These are phyloP conservation scores for Globisporangium perplexum DNA, from an alignment of 352 stramenopile genomes.

Conservation along the genomic window DNA sequence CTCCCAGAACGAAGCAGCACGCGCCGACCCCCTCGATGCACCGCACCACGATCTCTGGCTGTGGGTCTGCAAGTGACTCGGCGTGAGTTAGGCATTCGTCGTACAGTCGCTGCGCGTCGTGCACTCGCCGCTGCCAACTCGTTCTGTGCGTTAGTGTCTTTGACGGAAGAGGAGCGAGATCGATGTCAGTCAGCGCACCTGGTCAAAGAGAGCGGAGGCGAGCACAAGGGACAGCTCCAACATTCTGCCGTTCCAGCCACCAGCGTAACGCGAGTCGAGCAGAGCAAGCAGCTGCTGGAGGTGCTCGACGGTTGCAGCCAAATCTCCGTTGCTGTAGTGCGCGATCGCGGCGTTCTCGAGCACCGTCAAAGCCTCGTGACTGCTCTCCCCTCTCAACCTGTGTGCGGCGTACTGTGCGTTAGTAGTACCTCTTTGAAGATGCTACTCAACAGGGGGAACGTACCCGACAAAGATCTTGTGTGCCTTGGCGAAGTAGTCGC, in stretches of 20 bases:
- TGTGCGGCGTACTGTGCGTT: background rate
- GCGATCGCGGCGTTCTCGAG: constrained; percentile 54
- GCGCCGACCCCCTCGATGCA: constrained; percentile 45
- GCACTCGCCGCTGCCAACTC: constrained; percentile 27
- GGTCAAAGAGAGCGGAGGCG: constrained; percentile 27
- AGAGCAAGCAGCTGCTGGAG: constrained; percentile 26
- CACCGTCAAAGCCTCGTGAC: constrained; percentile 21
- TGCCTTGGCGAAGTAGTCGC: constrained; percentile 31
- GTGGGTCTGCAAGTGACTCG: constrained; percentile 17
- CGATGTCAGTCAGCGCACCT: constrained; percentile 21
- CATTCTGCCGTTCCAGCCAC: constrained; percentile 44
- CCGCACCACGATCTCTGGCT: constrained; percentile 16
- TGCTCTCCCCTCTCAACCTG: constrained; percentile 31
- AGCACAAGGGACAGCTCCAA: constrained; percentile 31
- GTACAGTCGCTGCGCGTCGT: constrained; percentile 31
- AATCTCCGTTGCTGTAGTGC: constrained; percentile 9
- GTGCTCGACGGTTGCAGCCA: constrained; percentile 16
- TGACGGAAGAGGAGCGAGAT: too few relatives aligned
- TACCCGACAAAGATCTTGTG: constrained; percentile 24
- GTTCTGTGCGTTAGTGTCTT: background rate
- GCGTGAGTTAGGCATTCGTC: constrained; percentile 24
- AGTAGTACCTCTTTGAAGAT: background rate
- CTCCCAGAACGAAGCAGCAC: constrained; percentile 46
- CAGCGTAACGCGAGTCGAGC: constrained; percentile 29
- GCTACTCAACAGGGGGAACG: background rate